Evolutionary conservation across 2,329 filamentous ascomycete genomes (phyloP).

Genomic region (Fusarium sp.): DNA sequence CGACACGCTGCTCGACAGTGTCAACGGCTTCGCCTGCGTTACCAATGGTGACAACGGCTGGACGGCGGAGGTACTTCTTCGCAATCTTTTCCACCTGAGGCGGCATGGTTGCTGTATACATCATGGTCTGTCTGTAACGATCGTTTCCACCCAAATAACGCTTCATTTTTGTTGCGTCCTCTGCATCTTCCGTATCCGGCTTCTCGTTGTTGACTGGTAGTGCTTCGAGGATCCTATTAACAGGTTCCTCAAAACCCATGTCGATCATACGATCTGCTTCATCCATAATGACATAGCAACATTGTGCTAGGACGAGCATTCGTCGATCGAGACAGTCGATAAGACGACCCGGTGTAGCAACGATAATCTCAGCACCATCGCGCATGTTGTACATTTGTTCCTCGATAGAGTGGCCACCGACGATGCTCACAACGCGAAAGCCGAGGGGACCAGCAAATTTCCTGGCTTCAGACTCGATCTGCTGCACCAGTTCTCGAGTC

Average conservation of each 20-base stretch:
- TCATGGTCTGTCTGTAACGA: constrained; percentile 97
- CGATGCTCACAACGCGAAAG: constrained; percentile 94
- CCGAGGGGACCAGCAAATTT: constrained; percentile 93
- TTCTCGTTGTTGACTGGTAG: constrained; percentile 94
- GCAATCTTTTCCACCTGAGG: constrained; percentile 91
- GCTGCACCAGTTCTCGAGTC: constrained; percentile 95
- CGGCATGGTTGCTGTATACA: constrained; percentile 99
- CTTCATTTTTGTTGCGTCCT: constrained; percentile 87
- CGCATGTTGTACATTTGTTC: constrained; percentile 91
- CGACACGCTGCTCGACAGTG: constrained; percentile 96
- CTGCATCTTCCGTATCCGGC: constrained; percentile 91
- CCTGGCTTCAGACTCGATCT: constrained; percentile 92
- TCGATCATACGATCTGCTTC: constrained; percentile 99
- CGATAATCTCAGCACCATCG: constrained; percentile 96
- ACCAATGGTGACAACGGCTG: constrained; percentile 93
- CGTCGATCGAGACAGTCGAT: constrained; percentile 97
- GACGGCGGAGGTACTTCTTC: constrained; percentile 93
- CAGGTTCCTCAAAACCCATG: constrained; percentile 94
- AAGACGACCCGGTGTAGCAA: constrained; percentile 96
- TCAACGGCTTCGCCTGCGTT: constrained; percentile 96
- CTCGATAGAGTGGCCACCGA: constrained; percentile 96
- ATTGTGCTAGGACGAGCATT: constrained; percentile 91
- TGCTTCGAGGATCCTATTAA: constrained; percentile 97
- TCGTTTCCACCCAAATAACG: constrained; percentile 78
- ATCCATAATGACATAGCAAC: constrained; percentile 99